phyloP scores from a whole-genome alignment of 2,329 filamentous ascomycete species.

The Anisogramma anomala region DNA sequence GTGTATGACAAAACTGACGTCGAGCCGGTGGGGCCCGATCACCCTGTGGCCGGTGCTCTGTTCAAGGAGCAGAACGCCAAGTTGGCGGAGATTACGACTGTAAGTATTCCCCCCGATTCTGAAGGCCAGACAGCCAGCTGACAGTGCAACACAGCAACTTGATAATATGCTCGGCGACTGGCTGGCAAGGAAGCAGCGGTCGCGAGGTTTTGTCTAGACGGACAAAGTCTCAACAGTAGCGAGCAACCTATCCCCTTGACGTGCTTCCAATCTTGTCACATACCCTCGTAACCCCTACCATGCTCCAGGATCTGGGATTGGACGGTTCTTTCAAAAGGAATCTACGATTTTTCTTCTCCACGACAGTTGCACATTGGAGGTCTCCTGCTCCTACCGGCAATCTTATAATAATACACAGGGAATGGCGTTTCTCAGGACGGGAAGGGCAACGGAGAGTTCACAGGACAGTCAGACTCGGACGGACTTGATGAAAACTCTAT shows the following conservation, averaged over 20 bases:
- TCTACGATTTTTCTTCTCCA: constrained; percentile 6
- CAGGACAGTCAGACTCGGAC: constrained; percentile 6
- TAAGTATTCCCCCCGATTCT: constrained; percentile 30
- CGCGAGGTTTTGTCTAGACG: constrained; percentile 36
- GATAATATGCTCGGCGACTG: constrained; percentile 79
- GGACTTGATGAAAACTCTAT: constrained; percentile 11
- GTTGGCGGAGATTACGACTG: constrained; percentile 72
- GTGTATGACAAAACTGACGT: constrained; percentile 88
- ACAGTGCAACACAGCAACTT: constrained; percentile 45
- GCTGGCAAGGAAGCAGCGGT: constrained; percentile 59
- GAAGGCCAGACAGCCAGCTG: constrained; percentile 8
- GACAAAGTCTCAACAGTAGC: background rate
- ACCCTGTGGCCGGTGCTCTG: constrained; percentile 68
- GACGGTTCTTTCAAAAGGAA: constrained; percentile 1
- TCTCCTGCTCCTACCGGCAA: background rate
- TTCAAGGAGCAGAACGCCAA: constrained; percentile 82
- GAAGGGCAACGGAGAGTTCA: constrained; percentile 2
- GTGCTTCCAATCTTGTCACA: background rate
- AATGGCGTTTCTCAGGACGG: constrained; percentile 9
- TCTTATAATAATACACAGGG: constrained; percentile 4
- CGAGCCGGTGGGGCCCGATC: constrained; percentile 66
- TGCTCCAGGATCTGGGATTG: background rate
- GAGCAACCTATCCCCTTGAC: too few species aligned
- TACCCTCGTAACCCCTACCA: background rate
- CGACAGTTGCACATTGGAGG: constrained; percentile 2